Percentiles rank a stretch among this genome's conserved stretches.
These are phyloP conservation scores for Cupressus sempervirens DNA, from an alignment of 75 land plant species.

Conservation along the genomic window DNA sequence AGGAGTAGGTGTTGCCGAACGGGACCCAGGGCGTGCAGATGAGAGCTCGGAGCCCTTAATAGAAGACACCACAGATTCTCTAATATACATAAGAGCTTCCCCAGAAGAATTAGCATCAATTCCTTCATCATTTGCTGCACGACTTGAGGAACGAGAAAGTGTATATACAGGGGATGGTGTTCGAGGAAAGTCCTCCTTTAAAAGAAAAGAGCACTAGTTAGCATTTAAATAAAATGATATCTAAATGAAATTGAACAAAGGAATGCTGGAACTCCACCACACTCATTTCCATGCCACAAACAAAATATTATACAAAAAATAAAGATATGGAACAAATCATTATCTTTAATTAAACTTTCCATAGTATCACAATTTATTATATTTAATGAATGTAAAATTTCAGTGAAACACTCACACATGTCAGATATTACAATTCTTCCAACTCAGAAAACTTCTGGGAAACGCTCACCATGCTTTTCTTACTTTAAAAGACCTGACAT, in stretches of 20 bases:
- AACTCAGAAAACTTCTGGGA: background rate
- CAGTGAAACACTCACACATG: background rate
- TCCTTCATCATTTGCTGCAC: slow-evolving; percentile 51
- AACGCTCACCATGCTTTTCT: background rate
- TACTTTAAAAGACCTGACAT: background rate
- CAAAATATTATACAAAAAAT: too few species aligned
- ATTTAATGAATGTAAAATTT: background rate
- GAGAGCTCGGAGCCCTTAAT: slow-evolving; percentile 25
- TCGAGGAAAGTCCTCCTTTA: slow-evolving; percentile 81
- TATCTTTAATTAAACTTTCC: background rate
- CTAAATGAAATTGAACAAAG: background rate
- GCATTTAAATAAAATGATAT: background rate
- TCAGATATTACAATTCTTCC: background rate
- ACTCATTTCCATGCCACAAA: background rate
- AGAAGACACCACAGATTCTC: slow-evolving; percentile 30
- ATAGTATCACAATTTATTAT: background rate
- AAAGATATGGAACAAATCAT: background rate
- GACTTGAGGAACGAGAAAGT: slow-evolving; percentile 48
- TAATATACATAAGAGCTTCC: slow-evolving; percentile 33
- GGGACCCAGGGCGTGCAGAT: slow-evolving; percentile 22
- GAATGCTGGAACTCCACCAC: background rate
- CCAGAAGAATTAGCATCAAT: slow-evolving; percentile 20
- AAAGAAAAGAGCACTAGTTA: background rate
- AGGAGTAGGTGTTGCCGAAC: slow-evolving; percentile 20
- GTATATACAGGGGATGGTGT: slow-evolving; percentile 82